Percentiles rank a stretch among this genome's conserved stretches.
phyloP scores from a whole-genome alignment of 2,329 filamentous ascomycete genomes.

The Curvularia lunata region DNA sequence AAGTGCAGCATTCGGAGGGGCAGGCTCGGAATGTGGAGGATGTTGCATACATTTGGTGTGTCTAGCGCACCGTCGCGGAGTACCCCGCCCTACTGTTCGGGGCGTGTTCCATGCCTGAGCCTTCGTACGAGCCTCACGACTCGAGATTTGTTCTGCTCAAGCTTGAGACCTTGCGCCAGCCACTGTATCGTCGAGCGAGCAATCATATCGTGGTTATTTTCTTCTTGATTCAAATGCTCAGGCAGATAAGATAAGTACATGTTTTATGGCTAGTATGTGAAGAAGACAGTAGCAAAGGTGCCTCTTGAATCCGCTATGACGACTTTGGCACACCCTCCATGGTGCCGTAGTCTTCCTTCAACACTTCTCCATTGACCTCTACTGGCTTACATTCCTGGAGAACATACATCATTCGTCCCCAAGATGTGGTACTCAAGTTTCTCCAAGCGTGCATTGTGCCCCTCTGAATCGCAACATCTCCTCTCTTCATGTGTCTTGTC shows the following conservation, averaged over 20 bases:
- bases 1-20: conserved; percentile 15
- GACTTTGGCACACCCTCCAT: conserved; percentile 42
- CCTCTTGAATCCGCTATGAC: conserved; percentile 18
- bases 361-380: conserved; percentile 29
- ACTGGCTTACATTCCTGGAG: conserved; percentile 39
- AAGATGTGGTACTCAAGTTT: conserved; percentile 36
- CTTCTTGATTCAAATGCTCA: not conserved
- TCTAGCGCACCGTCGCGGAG: not conserved
- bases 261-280: not conserved
- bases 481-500: conserved; percentile 40
- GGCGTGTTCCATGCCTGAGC: not conserved
- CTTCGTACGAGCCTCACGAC: not conserved
- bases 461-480: conserved; percentile 47
- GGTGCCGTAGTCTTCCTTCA: conserved; percentile 39
- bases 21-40: conserved; percentile 32
- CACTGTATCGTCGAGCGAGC: not conserved
- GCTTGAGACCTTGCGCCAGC: not conserved
- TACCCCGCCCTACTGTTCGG: not conserved
- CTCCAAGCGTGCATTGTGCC: conserved; percentile 51
- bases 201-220: not conserved
- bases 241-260: not conserved
- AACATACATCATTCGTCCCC: conserved; percentile 44
- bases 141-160: not conserved
- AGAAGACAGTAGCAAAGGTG: not conserved
- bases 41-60: not conserved